Percentiles rank a stretch among this genome's conserved stretches.
These are phyloP conservation scores for Penicillium palitans DNA, from an alignment of 2,329 filamentous ascomycete species.

Conservation along the genomic window DNA sequence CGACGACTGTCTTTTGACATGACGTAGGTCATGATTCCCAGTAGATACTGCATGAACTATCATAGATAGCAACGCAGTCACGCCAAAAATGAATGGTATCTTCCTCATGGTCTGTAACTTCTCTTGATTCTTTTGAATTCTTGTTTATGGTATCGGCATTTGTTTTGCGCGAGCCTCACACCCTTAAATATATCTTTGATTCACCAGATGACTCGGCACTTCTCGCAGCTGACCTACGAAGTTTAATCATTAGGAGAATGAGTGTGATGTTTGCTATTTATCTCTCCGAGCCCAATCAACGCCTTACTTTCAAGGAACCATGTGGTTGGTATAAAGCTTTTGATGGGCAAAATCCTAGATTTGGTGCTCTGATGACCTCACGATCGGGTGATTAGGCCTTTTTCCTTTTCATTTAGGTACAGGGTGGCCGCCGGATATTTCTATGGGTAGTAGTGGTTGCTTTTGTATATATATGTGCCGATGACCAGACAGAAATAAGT, in stretches of 20 bases:
- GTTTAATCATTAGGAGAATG: not conserved
- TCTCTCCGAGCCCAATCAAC: not conserved
- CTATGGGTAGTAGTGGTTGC: too few species aligned
- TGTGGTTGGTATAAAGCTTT: not conserved
- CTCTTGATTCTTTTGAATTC: not conserved
- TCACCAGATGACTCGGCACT: not conserved
- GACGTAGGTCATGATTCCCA: not conserved
- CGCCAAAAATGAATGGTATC: not conserved
- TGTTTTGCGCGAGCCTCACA: not conserved
- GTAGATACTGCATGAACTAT: constrained; percentile 3
- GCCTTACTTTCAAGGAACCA: not conserved
- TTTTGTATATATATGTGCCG: not conserved
- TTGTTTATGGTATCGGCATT: not conserved
- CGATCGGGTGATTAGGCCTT: not conserved
- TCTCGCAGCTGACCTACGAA: not conserved
- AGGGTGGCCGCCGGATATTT: not conserved
- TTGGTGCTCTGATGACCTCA: not conserved
- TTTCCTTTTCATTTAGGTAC: not conserved
- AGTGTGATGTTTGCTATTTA: not conserved
- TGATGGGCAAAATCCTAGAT: not conserved
- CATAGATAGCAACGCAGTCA: not conserved
- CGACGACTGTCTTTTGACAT: not conserved
- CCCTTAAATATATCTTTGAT: not conserved
- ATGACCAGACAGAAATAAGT: not conserved
- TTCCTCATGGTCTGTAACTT: not conserved